These are phyloP conservation scores for Pythium insidiosum DNA, from an alignment of 352 stramenopile species.

Conservation along the genomic window DNA sequence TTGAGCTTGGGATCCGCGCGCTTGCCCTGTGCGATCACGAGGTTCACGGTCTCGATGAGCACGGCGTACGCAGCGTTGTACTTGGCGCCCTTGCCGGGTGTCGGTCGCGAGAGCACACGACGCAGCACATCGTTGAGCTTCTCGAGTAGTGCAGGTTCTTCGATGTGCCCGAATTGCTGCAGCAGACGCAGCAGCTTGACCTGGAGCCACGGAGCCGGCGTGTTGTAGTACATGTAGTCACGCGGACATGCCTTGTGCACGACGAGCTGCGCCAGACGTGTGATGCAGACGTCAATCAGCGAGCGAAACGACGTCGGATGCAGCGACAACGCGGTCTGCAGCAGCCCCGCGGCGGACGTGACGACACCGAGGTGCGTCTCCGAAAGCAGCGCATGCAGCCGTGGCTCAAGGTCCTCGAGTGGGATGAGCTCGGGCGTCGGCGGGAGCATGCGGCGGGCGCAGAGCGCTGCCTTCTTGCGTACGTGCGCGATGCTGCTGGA, in stretches of 20 bases:
- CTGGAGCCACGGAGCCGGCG: slow-evolving; percentile 94
- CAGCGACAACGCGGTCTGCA: slow-evolving; percentile 88
- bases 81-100: slow-evolving; percentile 79
- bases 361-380: slow-evolving; percentile 92
- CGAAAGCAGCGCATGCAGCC: slow-evolving; percentile 77
- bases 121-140: slow-evolving; percentile 89
- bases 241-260: slow-evolving; percentile 90
- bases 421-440: slow-evolving; percentile 90
- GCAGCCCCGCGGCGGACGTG: slow-evolving; percentile 88
- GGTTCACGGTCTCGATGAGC: slow-evolving; percentile 96
- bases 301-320: slow-evolving; percentile 85
- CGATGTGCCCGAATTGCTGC: slow-evolving; percentile 86
- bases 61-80: slow-evolving; percentile 96
- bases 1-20: slow-evolving; percentile 79
- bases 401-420: slow-evolving; percentile 63
- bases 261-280: slow-evolving; percentile 89
- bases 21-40: slow-evolving; percentile 93
- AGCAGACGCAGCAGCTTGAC: slow-evolving; percentile 90
- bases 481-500: slow-evolving; percentile 90
- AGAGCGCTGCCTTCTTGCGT: slow-evolving; percentile 97
- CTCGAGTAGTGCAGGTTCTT: slow-evolving; percentile 36
- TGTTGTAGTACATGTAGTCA: slow-evolving; percentile 98
- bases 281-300: slow-evolving; percentile 91
- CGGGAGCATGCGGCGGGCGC: slow-evolving; percentile 89
- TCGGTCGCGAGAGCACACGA: slow-evolving; percentile 89